Evolutionary conservation across 2,329 filamentous ascomycete species (phyloP), one percentile per base, ranked within the genome.

Genomic region (Pseudogymnoascus sp.): DNA sequence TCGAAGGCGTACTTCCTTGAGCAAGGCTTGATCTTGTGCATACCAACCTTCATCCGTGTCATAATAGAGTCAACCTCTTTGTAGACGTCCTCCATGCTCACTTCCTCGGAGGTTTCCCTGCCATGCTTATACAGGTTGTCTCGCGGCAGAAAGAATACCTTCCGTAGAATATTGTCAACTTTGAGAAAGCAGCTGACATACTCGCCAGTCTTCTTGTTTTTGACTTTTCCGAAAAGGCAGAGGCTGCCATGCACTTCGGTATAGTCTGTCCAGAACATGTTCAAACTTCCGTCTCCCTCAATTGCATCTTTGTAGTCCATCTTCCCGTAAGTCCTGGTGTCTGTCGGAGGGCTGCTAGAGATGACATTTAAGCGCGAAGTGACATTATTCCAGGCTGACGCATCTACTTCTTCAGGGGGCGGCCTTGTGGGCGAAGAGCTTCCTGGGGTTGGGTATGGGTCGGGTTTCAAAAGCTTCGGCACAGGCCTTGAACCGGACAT

Each of bases 181-280:
- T 97, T 97, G 74, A 97, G 84, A 71, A 99, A 97, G 70, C 92
- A 96, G 76, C 95, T 99, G 64, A 92, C 88, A 72, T 90, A 93
- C 45, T 81, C 80, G 60, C 84, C 87, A 1, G 85, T 90, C 70
- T 87, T 89, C 75, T 93, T 96, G 78, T 97, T 92, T 70, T 92
- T 86, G 23, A 97, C 93, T 73, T 99, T 99, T 66, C 95, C 95
- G 72, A 99, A 97, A 9, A 99, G 82, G 74, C 92, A 97, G 8
- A 99, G 79, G 68, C 88, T 95, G 64, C 93, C 93, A 70, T 93
- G 92, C 72, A 96, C 80, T 73, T 99, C 95, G 0, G 89, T 91
- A 71, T 96, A 99, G 75, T 99, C 95, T 6, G 90, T 89, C 95
- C 95, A 99, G 78, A 97, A 99, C 79, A 99, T 91, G 68, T 88